Base-by-base conservation (phyloP, 192 early-diverging fungal species). In the Backusella circina region DNA sequence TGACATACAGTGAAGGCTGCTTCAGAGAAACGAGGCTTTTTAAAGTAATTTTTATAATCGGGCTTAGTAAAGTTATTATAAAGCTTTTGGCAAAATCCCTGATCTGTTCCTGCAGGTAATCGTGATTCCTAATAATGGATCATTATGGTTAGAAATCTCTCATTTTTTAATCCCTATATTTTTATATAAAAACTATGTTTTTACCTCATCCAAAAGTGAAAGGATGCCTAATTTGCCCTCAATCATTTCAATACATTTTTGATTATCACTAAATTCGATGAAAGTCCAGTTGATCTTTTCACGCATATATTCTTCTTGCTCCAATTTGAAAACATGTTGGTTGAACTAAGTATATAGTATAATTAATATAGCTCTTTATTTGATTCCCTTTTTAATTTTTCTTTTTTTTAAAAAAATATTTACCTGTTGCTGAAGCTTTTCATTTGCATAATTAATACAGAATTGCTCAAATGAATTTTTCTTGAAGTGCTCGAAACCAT, bases 401-500 rank as follows among this genome's bases (percentile, higher is more conserved):
- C 44, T 39, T 41, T 15, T 0, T 54, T 28, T n/a, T 31, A 13
- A 15, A 31, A 5, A 38, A 28, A 37, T 33, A 28, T 41, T 38
- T 76, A 76, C 75, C 67, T 85, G 94, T 84, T 98, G 97, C 84
- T 99, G 98, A 67, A 99, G 85, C 83, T 99, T 99, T 81, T 99
- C 98, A 84, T 97, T 97, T 74, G 96, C 93, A 77, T 94, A 95
- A 82, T 95, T 94, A 77, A 99, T 98, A 88, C 98, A 99, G 83
- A 98, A 99, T 86, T 99, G 98, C 86, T 99, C 98, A 75, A 99
- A 99, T 16, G 97, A 98, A 86, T 99, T 99, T 87, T 96, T 98
- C 85, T 95, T 93, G 83, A 99, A 99, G 80, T 99, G 97, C 83
- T 99, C 98, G 81, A 99, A 99, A 38, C 95, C 98, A 77, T 98